Evolutionary conservation across 2,329 filamentous ascomycete species (phyloP).

Genomic region (Ustulina deusta): DNA sequence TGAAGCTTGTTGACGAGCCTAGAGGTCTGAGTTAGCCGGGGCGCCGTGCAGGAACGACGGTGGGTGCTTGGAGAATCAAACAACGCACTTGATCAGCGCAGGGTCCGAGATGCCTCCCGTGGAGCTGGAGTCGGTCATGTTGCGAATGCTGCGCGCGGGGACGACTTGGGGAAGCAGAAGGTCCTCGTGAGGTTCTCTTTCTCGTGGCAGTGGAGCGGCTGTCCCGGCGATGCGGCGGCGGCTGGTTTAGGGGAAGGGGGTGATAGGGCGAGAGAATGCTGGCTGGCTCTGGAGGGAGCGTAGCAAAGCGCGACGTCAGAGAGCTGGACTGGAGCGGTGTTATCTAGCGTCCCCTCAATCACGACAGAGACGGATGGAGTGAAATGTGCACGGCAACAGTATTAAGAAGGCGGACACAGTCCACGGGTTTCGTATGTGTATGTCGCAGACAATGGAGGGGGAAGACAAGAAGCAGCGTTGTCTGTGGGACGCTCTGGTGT

Average conservation of each 20-base stretch:
- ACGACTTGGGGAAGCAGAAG: conserved; percentile 2
- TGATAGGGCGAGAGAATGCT: neutral
- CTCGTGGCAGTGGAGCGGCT: neutral
- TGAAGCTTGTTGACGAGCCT: conserved; percentile 98
- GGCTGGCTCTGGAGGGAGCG: conserved; percentile 8
- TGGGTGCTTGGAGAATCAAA: conserved; percentile 42
- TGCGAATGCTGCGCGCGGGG: conserved; percentile 28
- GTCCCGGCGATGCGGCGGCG: neutral
- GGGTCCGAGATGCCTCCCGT: conserved; percentile 74
- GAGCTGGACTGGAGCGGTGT: neutral
- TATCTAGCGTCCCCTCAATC: neutral
- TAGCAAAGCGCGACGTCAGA: conserved; percentile 20
- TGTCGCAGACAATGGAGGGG: conserved; percentile 28
- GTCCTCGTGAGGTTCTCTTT: conserved; percentile 1
- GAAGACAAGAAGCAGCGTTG: conserved; percentile 31
- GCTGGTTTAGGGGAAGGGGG: neutral
- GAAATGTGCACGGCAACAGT: conserved; percentile 15
- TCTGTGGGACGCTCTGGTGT: conserved; percentile 29
- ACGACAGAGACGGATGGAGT: conserved; percentile 18
- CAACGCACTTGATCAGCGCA: conserved; percentile 71
- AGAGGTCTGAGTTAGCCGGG: conserved; percentile 49
- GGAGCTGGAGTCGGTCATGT: conserved; percentile 55
- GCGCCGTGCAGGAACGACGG: conserved; percentile 16
- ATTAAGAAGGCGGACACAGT: conserved; percentile 37
- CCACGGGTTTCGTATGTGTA: conserved; percentile 31